Base-by-base conservation (phyloP, 192 early-diverging fungal species). In the Dimargaris xerosporica region DNA sequence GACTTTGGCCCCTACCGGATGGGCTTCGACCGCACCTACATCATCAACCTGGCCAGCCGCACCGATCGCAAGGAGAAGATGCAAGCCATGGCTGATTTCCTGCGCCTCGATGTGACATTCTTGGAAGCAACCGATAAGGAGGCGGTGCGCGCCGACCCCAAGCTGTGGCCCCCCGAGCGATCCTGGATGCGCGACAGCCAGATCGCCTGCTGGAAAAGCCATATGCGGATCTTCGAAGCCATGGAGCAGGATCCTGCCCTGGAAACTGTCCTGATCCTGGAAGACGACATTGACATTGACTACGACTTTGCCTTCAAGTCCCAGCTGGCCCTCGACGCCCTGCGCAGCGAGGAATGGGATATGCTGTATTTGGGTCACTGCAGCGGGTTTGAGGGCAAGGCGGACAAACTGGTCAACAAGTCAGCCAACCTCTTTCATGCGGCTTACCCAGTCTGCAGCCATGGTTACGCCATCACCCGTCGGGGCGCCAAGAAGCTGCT, bases 311-410 rank as follows among this genome's bases (percentile, higher is more conserved):
- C 45, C 56, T 10, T 21, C 67, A 43, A 60, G 26, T 16, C 39
- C 39, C 19, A 41, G 39, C 7, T n/a, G 41, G 39, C 41, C 58
- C 58, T 60, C 34, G 58, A 60, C 58, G 31, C 58, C 34, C 34
- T 39, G 34, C 16, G 68, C 47, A 54, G 53, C 6, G 16, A 41
- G 0, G 66, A 72, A 54, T 76, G 75, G 75, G 75, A 76, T 31
- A 73, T 76, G 69, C 64, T 73, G 30, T 76, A 69, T 50, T 50
- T 76, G 39, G 75, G 75, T 16, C 75, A 73, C 48, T 76, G 75
- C 21, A 73, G 69, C 0, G 62, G 26, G n/a, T 69, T 72, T 52
- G 56, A 61, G 29, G 66, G 66, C 19, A 64, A 71, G 46, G 64
- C 66, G 1, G 65, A 48, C 1, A 62, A 61, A 17, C n/a, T 43